Conservation (phyloP, 306 rosid genomes). For the Fragaria nilgerrensis region DNA sequence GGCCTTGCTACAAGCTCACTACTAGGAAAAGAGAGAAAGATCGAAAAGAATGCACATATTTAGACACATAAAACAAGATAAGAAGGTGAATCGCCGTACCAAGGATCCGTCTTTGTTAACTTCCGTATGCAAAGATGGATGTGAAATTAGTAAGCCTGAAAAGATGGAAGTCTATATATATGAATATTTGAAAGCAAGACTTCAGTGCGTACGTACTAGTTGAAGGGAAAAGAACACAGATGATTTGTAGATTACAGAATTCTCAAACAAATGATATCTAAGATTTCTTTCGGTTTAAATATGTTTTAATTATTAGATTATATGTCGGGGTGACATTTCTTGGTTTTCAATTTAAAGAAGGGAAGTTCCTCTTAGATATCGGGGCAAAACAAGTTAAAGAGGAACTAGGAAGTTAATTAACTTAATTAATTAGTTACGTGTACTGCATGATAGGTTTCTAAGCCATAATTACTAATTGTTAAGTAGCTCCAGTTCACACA, state of each 20-base stretch:
- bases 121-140: conserved; percentile 25
- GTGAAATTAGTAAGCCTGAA: background rate
- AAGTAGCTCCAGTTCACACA: too few species aligned
- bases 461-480: background rate
- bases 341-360: too few species aligned
- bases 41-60: background rate
- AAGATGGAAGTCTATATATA: background rate
- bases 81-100: conserved; percentile 47
- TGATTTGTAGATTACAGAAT: background rate
- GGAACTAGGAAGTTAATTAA: background rate
- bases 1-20: background rate
- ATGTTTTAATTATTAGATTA: too few species aligned
- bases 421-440: too few species aligned
- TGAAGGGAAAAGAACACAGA: background rate
- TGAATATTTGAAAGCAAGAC: background rate
- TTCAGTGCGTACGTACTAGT: background rate
- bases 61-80: background rate
- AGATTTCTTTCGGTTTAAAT: too few species aligned
- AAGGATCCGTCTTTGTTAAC: conserved; percentile 40
- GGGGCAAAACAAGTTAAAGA: background rate
- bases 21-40: background rate
- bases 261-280: background rate
- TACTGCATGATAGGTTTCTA: background rate
- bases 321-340: too few species aligned
- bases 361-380: background rate